Base-by-base conservation (phyloP, 2,329 filamentous ascomycete genomes). In the Colletotrichum sp. region DNA sequence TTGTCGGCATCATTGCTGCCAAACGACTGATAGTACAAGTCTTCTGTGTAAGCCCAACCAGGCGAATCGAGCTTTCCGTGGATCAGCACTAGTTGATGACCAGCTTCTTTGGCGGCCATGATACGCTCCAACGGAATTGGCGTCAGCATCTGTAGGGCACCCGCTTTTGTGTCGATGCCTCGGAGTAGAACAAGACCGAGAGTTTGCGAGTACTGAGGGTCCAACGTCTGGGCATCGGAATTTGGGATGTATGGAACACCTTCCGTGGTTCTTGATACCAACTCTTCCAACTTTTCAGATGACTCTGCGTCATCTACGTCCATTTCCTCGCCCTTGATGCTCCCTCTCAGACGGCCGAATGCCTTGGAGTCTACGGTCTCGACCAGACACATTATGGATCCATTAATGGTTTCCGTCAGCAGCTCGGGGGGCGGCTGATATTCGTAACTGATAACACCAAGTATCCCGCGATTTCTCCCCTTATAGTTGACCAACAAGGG, bases 161-260 rank as follows among this genome's bases (percentile, higher is more conserved):
- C 85, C 1, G 84, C 87, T 27, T 84, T 81, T 0, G 85, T 80
- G 80, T 96, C 93, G 74, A 96, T 91, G 6, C 92, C 93, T 2
- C 94, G 90, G n/a, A 97, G 83, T 11, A 96, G 87, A 0, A 90
- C 93, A 3, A 95, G 86, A 3, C 93, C 94, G 6, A 95, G 83
- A 16, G 90, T 88, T 27, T 86, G 86, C 0, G 91, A 93, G 79
- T 90, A 86, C 32, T 82, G 84, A 0, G 94, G 93, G 78, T 94
- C 87, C 1, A 95, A 88, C 1, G 88, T 87, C 4, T 87, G 86
- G n/a, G 89, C 87, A 29, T 87, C 84, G 2, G 87, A 81, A 25
- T 92, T 90, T 19, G 89, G 84, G 72, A 96, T 89, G 75, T 92
- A 92, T 0, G 94, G 94, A 3, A 96, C 86, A 0, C 87, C 87